Base-by-base conservation (phyloP, 129 eudicot species). In the Centella asiatica region DNA sequence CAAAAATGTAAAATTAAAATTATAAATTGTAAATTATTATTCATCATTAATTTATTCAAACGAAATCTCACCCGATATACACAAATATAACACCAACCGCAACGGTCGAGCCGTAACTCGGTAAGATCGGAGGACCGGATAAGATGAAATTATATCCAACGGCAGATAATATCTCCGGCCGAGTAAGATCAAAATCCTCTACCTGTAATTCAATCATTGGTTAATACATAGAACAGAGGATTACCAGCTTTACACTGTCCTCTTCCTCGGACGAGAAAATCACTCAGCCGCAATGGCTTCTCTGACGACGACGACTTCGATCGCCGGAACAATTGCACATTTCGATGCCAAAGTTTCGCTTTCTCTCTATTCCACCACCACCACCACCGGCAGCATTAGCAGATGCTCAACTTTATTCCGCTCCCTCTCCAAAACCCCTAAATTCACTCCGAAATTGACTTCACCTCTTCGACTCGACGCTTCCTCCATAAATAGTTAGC, bases 401-500 rank as follows among this genome's bases (percentile, higher is more conserved):
- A n/a, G n/a, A n/a, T n/a, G n/a, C n/a, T 63, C 75, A 33, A 19
- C 68, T 22, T 19, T 67, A 27, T 58, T 60, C 12, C 57, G 45
- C 24, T 66, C 56, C 13, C 33, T 67, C 60, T 61, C 23, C 29
- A 32, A 17, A 6, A 66, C 26, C 72, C 71, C 31, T 62, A 76
- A 51, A 18, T 31, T 37, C 71, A 4, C 28, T 12, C 62, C 69
- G 25, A 64, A 59, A 7, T 61, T 31, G 62, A 56, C 52, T 45
- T 62, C 67, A 2, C 60, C 66, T 64, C 69, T 71, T 20, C 72
- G 69, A 64, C 74, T 75, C 71, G 68, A 65, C 62, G 82, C 83
- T 42, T 76, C 83, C 23, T 74, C 83, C 64, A 36, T 80, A 69
- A 69, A 67, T 4, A 80, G 93, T 80, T 26, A 28, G 4, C 44